Conservation (phyloP, 108 stramenopile species). For the Licmophora abbreviata region DNA sequence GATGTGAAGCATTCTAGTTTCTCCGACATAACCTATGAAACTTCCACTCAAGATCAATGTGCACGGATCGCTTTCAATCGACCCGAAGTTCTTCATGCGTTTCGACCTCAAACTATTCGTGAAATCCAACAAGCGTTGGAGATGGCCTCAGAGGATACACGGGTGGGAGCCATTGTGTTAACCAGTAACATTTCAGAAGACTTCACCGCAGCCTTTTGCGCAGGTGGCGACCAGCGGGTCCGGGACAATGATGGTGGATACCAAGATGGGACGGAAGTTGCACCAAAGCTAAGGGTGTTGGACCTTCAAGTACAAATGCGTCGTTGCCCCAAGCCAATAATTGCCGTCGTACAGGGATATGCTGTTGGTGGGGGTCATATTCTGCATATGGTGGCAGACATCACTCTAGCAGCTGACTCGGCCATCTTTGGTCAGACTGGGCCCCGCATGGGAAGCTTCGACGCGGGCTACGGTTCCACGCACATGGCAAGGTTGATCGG, state of each 20-base stretch:
- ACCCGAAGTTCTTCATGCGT: conserved; percentile 82
- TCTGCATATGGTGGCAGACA: conserved; percentile 89
- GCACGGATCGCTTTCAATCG: conserved; percentile 86
- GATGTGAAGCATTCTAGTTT: conserved; percentile 26
- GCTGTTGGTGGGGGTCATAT: conserved; percentile 95
- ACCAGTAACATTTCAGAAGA: conserved; percentile 43
- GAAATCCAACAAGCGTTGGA: conserved; percentile 80
- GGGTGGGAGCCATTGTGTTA: conserved; percentile 74
- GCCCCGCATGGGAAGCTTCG: conserved; percentile 91
- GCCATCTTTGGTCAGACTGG: conserved; percentile 91
- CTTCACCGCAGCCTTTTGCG: conserved; percentile 86
- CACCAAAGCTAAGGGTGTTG: conserved; percentile 70
- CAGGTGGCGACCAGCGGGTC: conserved; percentile 89
- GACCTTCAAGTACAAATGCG: conserved; percentile 90
- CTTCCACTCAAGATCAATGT: conserved; percentile 50
- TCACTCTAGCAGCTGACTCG: conserved; percentile 77
- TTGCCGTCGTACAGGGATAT: conserved; percentile 90
- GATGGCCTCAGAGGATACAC: conserved; percentile 72
- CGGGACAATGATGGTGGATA: conserved; percentile 70
- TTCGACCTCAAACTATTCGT: conserved; percentile 90
- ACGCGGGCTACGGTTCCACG: conserved; percentile 90
- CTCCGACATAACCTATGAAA: conserved; percentile 72
- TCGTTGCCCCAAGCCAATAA: conserved; percentile 92
- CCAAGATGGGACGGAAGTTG: conserved; percentile 84
- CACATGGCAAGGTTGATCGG: conserved; percentile 85